These are phyloP conservation scores for Colletotrichum sp. DNA, from an alignment of 2,329 filamentous ascomycete species.

Conservation along the genomic window DNA sequence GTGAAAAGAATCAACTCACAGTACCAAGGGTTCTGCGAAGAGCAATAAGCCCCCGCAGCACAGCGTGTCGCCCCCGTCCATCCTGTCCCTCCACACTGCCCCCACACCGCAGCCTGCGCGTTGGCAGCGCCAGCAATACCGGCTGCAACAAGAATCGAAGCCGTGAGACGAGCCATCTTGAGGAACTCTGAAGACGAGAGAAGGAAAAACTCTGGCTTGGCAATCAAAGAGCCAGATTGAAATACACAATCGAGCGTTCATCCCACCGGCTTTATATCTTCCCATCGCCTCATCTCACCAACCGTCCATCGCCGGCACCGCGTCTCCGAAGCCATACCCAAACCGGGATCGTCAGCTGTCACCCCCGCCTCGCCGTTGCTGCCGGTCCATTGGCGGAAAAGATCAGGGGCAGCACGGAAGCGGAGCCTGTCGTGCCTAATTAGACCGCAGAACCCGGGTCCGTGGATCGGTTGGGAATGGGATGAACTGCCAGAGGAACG, in stretches of 20 bases:
- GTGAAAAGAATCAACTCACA: conserved; percentile 46
- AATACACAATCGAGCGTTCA: background rate
- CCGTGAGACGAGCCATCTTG: conserved; percentile 9
- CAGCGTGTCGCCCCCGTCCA: conserved; percentile 44
- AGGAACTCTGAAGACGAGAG: background rate
- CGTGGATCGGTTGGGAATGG: background rate
- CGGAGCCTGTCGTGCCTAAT: background rate
- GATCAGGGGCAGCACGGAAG: background rate
- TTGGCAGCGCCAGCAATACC: background rate
- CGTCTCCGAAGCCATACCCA: background rate
- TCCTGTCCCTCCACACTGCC: conserved; percentile 46
- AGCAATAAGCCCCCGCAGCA: conserved; percentile 44
- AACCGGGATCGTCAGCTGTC: background rate
- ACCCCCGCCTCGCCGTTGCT: background rate
- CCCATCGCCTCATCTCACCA: background rate
- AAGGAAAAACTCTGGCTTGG: background rate
- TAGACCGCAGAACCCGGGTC: background rate
- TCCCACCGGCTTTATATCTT: background rate
- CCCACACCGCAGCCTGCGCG: conserved; percentile 23
- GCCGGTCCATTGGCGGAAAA: conserved; percentile 9
- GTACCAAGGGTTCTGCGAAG: conserved; percentile 41
- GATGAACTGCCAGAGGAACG: background rate
- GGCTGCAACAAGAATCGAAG: background rate
- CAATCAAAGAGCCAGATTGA: background rate
- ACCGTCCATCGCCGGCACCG: background rate